phyloP scores from a whole-genome alignment of 1,284 basidiomycete genomes.

The Cryptococcus deneoformans region DNA sequence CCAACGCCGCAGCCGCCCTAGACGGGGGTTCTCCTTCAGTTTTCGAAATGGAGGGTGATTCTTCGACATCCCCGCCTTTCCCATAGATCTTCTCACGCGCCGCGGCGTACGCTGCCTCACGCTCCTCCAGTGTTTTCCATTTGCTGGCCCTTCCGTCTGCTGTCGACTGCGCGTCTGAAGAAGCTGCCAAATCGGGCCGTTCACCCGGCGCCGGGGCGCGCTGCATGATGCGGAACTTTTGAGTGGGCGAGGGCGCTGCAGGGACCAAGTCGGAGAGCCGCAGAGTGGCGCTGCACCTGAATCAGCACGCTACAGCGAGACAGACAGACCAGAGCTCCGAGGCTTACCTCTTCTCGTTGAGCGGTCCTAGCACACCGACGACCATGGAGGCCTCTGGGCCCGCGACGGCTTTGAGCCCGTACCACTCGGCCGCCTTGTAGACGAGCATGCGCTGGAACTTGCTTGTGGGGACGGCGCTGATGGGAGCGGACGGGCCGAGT shows the following conservation, averaged over 20 bases:
- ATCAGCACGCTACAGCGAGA: conserved; percentile 3
- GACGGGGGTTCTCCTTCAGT: background rate
- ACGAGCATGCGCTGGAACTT: conserved; percentile 46
- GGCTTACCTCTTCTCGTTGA: conserved; percentile 32
- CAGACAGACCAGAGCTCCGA: background rate
- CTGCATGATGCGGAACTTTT: conserved; percentile 44
- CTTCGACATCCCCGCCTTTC: conserved; percentile 5
- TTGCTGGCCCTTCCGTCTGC: conserved; percentile 15
- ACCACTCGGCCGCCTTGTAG: conserved; percentile 48
- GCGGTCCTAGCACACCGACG: conserved; percentile 28
- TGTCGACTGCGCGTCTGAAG: conserved; percentile 9
- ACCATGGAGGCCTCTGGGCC: conserved; percentile 27
- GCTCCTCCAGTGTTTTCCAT: conserved; percentile 41
- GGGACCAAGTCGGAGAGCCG: conserved; percentile 25
- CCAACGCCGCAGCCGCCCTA: conserved; percentile 7
- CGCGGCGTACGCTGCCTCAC: conserved; percentile 37
- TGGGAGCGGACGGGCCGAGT: conserved; percentile 13
- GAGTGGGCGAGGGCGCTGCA: conserved; percentile 21
- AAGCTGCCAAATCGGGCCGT: background rate
- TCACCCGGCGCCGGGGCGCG: conserved; percentile 13
- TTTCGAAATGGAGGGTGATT: background rate
- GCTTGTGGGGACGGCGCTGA: conserved; percentile 26
- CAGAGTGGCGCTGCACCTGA: conserved; percentile 16
- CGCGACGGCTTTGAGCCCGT: conserved; percentile 36
- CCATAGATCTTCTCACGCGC: conserved; percentile 42